A percentile compares a stretch with the other conserved stretches of the same genome.
These are phyloP conservation scores for Tylopilus rubrobrunneus DNA, from an alignment of 768 basidiomycete species.

Conservation along the genomic window DNA sequence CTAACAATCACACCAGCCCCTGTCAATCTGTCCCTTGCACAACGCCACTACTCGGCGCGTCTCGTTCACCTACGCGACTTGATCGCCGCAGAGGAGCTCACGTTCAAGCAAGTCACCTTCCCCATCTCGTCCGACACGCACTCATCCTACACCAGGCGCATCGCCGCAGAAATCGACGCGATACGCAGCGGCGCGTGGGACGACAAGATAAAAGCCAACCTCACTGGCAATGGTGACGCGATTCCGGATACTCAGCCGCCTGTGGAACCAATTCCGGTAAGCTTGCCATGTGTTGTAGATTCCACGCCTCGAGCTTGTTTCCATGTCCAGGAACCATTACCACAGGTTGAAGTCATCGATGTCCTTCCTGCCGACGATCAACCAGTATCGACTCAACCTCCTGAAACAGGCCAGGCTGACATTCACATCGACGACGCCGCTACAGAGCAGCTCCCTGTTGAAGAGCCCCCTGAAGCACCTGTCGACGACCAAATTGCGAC, in stretches of 20 bases:
- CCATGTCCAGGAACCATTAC: constrained; percentile 12
- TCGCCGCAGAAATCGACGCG: constrained; percentile 72
- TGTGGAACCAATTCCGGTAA: constrained; percentile 6
- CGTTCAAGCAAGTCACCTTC: constrained; percentile 61
- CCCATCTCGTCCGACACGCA: background rate
- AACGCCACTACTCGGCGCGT: constrained; percentile 67
- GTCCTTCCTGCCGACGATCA: constrained; percentile 3
- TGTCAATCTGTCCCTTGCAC: constrained; percentile 65
- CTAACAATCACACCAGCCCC: constrained; percentile 43
- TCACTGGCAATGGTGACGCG: constrained; percentile 13
- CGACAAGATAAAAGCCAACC: constrained; percentile 40
- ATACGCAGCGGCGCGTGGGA: constrained; percentile 70
- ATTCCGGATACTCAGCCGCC: constrained; percentile 2
- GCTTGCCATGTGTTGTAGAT: background rate
- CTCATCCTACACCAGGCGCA: constrained; percentile 38
- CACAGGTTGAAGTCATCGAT: constrained; percentile 3
- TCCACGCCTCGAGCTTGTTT: background rate
- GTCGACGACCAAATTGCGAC: constrained; percentile 2
- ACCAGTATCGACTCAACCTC: background rate
- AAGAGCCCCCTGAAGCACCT: background rate
- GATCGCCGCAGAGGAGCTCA: constrained; percentile 68
- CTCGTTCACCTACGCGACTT: constrained; percentile 67
- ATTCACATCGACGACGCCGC: background rate
- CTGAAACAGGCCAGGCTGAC: constrained; percentile 6
- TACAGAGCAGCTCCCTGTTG: background rate